Evolutionary conservation across 768 basidiomycete species (phyloP).

Genomic region (Dioszegia crocea): DNA sequence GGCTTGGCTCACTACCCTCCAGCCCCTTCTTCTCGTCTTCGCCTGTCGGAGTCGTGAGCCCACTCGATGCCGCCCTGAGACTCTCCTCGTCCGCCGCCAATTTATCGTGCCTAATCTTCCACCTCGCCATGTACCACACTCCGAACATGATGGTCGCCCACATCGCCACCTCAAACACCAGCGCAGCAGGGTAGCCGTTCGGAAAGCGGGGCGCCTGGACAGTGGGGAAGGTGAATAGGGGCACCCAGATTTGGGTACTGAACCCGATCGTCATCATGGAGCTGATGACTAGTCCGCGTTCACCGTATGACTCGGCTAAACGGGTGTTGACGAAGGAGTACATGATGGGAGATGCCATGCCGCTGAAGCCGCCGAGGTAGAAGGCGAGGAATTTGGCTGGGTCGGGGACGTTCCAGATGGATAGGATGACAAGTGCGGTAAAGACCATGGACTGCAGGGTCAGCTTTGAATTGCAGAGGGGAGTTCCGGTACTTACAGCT

Average conservation of each 20-base stretch:
- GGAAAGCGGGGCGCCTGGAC: slow-evolving; percentile 31
- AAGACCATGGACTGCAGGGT: background rate
- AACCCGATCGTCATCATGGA: slow-evolving; percentile 39
- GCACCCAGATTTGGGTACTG: slow-evolving; percentile 31
- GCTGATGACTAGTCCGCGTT: slow-evolving; percentile 29
- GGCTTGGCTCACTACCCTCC: background rate
- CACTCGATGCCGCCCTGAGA: background rate
- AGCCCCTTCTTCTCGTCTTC: background rate
- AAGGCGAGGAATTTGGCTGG: slow-evolving; percentile 36
- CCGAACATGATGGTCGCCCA: slow-evolving; percentile 28
- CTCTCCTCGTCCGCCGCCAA: background rate
- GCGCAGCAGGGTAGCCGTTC: slow-evolving; percentile 31
- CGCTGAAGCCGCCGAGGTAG: slow-evolving; percentile 29
- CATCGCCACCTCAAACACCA: slow-evolving; percentile 28
- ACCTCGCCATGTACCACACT: slow-evolving; percentile 18
- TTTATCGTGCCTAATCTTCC: background rate
- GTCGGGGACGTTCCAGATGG: slow-evolving; percentile 35
- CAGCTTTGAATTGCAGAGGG: background rate
- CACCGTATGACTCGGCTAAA: slow-evolving; percentile 20
- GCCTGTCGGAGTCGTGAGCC: background rate
- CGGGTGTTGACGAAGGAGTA: slow-evolving; percentile 31
- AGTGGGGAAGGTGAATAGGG: slow-evolving; percentile 38
- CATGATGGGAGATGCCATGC: slow-evolving; percentile 27
- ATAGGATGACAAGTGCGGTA: slow-evolving; percentile 25
- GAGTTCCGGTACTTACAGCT: slow-evolving; percentile 6